Percentiles rank a stretch among this genome's conserved stretches.
Evolutionary conservation across 2,329 filamentous ascomycete species (phyloP).

Genomic region (Fusarium anguioides): DNA sequence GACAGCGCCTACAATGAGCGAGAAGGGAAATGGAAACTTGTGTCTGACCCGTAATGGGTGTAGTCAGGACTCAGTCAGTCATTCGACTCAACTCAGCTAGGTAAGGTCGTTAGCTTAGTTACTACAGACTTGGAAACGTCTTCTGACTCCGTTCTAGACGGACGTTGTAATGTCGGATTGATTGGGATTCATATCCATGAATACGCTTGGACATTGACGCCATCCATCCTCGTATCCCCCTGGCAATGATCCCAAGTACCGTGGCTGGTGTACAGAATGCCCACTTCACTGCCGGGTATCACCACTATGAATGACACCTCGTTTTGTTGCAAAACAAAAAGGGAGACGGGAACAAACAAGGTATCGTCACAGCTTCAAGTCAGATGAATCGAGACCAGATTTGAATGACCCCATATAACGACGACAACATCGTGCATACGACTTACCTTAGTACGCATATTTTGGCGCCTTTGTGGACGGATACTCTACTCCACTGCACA

Average conservation of each 20-base stretch:
- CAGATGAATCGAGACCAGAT: constrained; percentile 8
- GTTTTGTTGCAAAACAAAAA: neutral
- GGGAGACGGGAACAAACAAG: too few species aligned
- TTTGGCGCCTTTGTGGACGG: constrained; percentile 1
- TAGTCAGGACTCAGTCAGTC: neutral
- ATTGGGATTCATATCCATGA: constrained; percentile 37
- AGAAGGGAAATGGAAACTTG: neutral
- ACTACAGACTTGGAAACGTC: constrained; percentile 15
- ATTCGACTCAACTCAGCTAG: constrained; percentile 1
- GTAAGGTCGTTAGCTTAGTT: neutral
- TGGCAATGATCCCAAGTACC: constrained; percentile 33
- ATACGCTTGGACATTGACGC: constrained; percentile 43
- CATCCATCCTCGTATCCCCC: constrained; percentile 38
- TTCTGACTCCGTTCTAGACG: constrained; percentile 35
- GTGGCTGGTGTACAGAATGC: constrained; percentile 8
- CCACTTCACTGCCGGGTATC: constrained; percentile 22
- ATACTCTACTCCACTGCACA: constrained; percentile 38
- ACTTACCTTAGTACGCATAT: constrained; percentile 12
- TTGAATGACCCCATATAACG: constrained; percentile 19
- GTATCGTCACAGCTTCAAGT: neutral
- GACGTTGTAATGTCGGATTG: constrained; percentile 14
- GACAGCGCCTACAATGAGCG: neutral
- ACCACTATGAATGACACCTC: constrained; percentile 4
- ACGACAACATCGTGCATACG: constrained; percentile 7
- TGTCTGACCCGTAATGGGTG: constrained; percentile 45